phyloP scores from a whole-genome alignment of 2,329 filamentous ascomycete species.

The Colletotrichum sp. region DNA sequence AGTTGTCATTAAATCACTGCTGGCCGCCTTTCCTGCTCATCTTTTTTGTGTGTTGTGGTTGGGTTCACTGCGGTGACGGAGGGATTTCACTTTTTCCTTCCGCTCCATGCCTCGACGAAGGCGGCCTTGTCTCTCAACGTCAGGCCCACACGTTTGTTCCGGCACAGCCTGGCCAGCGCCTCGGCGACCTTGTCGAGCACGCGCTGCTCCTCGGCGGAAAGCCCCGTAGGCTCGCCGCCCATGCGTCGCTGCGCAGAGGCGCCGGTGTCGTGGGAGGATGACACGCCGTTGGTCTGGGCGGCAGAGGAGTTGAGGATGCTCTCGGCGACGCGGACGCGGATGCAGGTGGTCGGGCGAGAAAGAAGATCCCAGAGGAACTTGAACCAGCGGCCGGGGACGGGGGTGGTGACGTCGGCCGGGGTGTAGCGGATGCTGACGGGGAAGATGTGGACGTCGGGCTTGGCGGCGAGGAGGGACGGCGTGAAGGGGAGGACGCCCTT shows the following conservation, averaged over 20 bases:
- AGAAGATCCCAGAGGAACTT: conserved; percentile 87
- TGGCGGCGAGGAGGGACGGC: conserved; percentile 74
- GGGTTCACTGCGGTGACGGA: background rate
- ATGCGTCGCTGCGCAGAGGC: conserved; percentile 35
- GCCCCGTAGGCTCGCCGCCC: conserved; percentile 29
- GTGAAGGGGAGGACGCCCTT: conserved; percentile 86
- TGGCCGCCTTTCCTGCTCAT: background rate
- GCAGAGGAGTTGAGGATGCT: conserved; percentile 62
- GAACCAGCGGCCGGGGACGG: conserved; percentile 75
- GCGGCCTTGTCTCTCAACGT: conserved; percentile 82
- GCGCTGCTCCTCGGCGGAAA: conserved; percentile 66
- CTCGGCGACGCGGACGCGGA: conserved; percentile 89
- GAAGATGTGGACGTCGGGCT: conserved; percentile 77
- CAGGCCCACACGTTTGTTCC: conserved; percentile 88
- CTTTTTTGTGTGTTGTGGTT: background rate
- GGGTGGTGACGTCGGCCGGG: conserved; percentile 88
- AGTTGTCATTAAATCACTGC: background rate
- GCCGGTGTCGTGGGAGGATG: conserved; percentile 27
- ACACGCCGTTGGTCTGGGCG: conserved; percentile 39
- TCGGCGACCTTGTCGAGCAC: conserved; percentile 83
- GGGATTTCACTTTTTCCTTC: conserved; percentile 34
- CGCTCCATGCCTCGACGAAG: conserved; percentile 75
- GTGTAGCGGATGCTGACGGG: conserved; percentile 91
- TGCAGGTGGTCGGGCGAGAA: conserved; percentile 83
- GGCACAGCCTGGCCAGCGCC: conserved; percentile 82